phyloP scores from a whole-genome alignment of 208 protist genomes.

The Leishmania mexicana region DNA sequence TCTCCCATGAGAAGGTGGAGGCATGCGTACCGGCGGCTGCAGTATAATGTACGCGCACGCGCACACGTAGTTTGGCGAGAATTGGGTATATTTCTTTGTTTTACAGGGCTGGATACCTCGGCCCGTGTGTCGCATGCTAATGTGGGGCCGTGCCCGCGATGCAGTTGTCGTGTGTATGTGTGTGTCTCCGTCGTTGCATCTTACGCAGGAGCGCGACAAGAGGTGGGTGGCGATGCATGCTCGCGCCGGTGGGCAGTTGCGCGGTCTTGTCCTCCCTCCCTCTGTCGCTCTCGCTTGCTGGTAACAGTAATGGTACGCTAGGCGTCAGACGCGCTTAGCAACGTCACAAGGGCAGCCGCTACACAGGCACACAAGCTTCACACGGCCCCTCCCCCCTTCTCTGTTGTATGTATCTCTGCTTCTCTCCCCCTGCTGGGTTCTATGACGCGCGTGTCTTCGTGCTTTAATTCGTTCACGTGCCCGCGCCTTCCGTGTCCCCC shows the following conservation, averaged over 20 bases:
- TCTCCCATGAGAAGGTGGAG: neutral
- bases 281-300: neutral
- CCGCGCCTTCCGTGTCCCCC: neutral
- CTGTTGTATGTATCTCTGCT: constrained; percentile 14
- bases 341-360: too few species aligned
- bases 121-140: neutral
- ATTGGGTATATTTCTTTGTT: neutral
- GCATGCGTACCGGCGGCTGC: neutral
- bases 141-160: neutral
- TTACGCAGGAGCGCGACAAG: too few species aligned
- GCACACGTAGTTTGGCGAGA: neutral
- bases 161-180: neutral
- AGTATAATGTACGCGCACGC: neutral
- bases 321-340: too few species aligned
- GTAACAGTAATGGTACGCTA: neutral
- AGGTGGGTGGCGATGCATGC: neutral
- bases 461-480: constrained; percentile 2
- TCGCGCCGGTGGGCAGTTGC: neutral
- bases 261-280: neutral
- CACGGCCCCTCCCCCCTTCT: neutral
- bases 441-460: neutral
- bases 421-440: neutral
- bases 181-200: neutral
- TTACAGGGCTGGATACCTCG: neutral
- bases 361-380: neutral